phyloP scores from a whole-genome alignment of 371 early-diverging fungal genomes.

The Batkoa obscura region DNA sequence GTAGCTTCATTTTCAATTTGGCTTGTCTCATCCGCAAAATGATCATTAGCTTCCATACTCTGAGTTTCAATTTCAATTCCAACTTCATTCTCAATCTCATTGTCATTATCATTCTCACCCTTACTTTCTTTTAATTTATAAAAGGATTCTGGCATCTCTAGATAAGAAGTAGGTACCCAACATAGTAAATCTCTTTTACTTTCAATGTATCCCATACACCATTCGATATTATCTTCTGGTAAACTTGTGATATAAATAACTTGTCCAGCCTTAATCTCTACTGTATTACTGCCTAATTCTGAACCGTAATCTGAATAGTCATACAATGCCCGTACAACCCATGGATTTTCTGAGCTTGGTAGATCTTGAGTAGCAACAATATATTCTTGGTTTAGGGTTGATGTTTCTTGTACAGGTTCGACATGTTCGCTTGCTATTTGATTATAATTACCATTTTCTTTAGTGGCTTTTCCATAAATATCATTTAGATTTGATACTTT shows the following conservation, averaged over 20 bases:
- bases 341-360: too few species aligned
- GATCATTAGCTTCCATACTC: not conserved
- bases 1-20: not conserved
- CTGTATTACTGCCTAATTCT: not conserved
- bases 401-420: too few species aligned
- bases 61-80: not conserved
- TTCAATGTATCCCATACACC: slow-evolving; percentile 1
- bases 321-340: not conserved
- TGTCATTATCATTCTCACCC: not conserved
- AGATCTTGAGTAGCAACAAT: too few species aligned
- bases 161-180: slow-evolving; percentile 1
- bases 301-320: not conserved
- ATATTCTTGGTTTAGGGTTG: too few species aligned
- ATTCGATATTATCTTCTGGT: not conserved
- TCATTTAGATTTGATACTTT: too few species aligned
- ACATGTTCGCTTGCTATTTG: too few species aligned
- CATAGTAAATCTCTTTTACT: too few species aligned
- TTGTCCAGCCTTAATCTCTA: not conserved
- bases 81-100: not conserved
- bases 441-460: too few species aligned
- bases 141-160: not conserved
- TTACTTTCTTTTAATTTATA: too few species aligned
- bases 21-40: too few species aligned
- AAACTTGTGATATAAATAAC: not conserved
- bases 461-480: too few species aligned